phyloP scores from a whole-genome alignment of 768 basidiomycete genomes.

The Tricholoma bakamatsutake region DNA sequence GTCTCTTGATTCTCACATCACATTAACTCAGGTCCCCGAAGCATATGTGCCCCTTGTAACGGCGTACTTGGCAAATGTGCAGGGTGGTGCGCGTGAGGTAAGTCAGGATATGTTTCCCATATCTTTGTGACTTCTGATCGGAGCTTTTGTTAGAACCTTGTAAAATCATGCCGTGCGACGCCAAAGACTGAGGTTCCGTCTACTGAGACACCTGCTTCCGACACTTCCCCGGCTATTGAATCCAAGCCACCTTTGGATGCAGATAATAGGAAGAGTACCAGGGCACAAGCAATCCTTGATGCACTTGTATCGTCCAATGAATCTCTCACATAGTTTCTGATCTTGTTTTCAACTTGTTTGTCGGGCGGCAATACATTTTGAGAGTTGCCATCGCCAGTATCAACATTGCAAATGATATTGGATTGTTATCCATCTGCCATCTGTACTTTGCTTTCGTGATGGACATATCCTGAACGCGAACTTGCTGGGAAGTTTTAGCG shows the following conservation, averaged over 20 bases:
- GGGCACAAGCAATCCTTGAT: background rate
- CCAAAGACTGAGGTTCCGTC: background rate
- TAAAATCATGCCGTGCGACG: constrained; percentile 8
- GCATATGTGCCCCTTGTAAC: constrained; percentile 37
- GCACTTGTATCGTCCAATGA: background rate
- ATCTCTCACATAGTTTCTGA: background rate
- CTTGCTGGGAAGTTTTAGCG: background rate
- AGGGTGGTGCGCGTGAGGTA: constrained; percentile 43
- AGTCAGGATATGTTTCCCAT: constrained; percentile 5
- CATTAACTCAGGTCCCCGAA: constrained; percentile 42
- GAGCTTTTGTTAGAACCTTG: constrained; percentile 8
- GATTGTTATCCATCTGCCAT: no score
- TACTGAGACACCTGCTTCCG: background rate
- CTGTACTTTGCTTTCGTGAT: no score
- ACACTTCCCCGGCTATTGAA: background rate
- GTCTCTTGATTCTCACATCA: background rate
- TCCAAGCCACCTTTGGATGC: background rate
- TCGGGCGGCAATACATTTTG: no score
- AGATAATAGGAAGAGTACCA: background rate
- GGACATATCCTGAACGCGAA: no score
- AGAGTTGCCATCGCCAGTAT: no score
- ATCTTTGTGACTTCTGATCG: background rate
- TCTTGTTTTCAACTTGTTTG: background rate
- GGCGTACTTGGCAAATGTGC: constrained; percentile 40
- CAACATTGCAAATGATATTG: no score